Evolutionary conservation across 179 eudicot species (phyloP), one percentile per base, ranked within the genome.

Genomic region (Heliamphora pulchella): DNA sequence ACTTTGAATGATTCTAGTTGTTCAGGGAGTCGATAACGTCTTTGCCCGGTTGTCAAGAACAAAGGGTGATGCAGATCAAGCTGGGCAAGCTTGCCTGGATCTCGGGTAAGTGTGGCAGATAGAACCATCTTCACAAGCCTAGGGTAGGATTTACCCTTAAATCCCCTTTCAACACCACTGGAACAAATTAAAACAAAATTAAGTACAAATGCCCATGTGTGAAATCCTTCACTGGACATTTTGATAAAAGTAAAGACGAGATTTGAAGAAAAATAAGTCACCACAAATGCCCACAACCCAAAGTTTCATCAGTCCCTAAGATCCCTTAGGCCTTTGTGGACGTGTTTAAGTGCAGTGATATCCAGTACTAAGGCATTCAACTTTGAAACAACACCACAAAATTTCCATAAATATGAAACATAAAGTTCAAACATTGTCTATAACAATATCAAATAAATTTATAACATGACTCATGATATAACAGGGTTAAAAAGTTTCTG

Each of bases 11-110:
- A 92, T 82, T 90, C 84, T 54, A 96, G 86, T 61, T 86, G 92
- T 81, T 90, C 89, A 50, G 99, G 99, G 58, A 96, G 87, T 82
- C 87, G 92, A 80, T 96, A 96, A 76, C 98, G 99, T 74, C 83
- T 86, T 84, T 82, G 81, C 75, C 98, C 98, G 70, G 91, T 86
- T 20, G 96, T 91, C 85, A 96, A 78, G 83, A 94, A 85, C 84
- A 96, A 86, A 80, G 99, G 99, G 83, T 91, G 97, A 80, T 94
- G 99, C 76, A 94, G 91, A 82, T 91, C 93, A 81, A 96, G 99
- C 85, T 91, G 96, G 78, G 90, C 85, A 85, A 96, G 93, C 86
- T 94, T 96, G 91, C 99, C 78, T 39, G 98, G 99, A 87, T 96
- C 98, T 82, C 91, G 96, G 66, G 98, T 96, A 62, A 96, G 85